Base-by-base conservation (phyloP, 2,329 filamentous ascomycete genomes). In the Cyanodermella asteris region DNA sequence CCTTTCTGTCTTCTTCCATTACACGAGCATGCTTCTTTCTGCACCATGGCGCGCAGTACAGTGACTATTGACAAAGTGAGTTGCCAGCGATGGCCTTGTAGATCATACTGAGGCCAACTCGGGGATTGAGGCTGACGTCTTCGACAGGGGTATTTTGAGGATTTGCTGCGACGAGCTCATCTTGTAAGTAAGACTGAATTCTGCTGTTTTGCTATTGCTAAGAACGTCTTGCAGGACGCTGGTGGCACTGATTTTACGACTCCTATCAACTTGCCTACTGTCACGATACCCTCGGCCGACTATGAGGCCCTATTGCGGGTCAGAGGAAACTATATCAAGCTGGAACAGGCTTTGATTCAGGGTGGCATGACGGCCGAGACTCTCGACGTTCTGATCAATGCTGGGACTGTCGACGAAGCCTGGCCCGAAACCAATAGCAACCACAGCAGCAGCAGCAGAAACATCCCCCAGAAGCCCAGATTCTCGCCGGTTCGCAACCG, bases 201-300 rank as follows among this genome's bases (percentile, higher is more conserved):
- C 18, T 26, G 25, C 18, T 27, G 29, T 23, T 22, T 23, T 16
- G 8, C 22, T 25, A 22, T 12, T 23, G 22, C 15, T 24, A 35
- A 16, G 28, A 27, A 18, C 18, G 12, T 25, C 18, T 11, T 21
- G 11, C 37, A 58, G 53, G 47, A 54, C 40, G 47, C 43, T 13
- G 45, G 46, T 27, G 42, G 37, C 22, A 34, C 45, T 26, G 43
- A 53, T 28, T 41, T 44, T 26, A 39, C 43, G 14, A 43, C 45
- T 24, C 43, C 50, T 27, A 36, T 47, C 10, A 34, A 39, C 28
- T 26, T 46, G 19, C 40, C 45, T 13, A 50, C 49, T 32, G 51
- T 74, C 23, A 60, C 54, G 28, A 60, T 78, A 27, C 50, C 61
- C 18, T 65, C 57, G 38, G 43, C 47, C 24, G 68, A 80, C 39